A percentile compares a stretch with the other conserved stretches of the same genome.
Evolutionary conservation across 805 yeast genomes (phyloP).

Genomic region (Priceomyces haplophilus): DNA sequence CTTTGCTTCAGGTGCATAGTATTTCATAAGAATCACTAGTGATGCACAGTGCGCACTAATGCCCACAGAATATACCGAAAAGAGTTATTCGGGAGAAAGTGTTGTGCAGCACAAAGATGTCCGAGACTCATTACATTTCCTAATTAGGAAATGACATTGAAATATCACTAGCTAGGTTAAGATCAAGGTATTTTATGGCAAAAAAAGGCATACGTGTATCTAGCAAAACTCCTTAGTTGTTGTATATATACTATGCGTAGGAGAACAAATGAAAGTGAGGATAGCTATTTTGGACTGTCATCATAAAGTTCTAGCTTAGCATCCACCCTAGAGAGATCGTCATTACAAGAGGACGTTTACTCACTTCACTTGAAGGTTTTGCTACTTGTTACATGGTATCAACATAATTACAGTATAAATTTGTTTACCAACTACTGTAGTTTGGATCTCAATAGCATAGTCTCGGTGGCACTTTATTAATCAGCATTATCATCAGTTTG

Average conservation of each 20-base stretch:
- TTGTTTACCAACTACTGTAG: too few species aligned
- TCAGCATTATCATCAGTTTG: too few species aligned
- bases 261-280: neutral
- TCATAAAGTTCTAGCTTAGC: neutral
- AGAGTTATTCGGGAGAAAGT: constrained; percentile 3
- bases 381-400: too few species aligned
- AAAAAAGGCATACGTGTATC: neutral
- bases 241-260: constrained; percentile 2
- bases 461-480: too few species aligned
- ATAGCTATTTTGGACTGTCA: neutral
- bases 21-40: neutral
- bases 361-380: too few species aligned
- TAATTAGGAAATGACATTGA: constrained; percentile 12
- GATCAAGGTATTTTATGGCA: neutral
- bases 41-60: neutral
- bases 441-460: too few species aligned
- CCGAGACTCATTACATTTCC: constrained; percentile 13
- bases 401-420: too few species aligned
- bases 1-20: neutral
- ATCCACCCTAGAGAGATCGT: neutral
- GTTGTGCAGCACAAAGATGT: constrained; percentile 1
- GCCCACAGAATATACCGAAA: constrained; percentile 6
- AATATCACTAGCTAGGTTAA: neutral
- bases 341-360: too few species aligned
- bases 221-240: neutral